Evolutionary conservation across 2,329 filamentous ascomycete species (phyloP).

Genomic region (Trichoderma harzianum): DNA sequence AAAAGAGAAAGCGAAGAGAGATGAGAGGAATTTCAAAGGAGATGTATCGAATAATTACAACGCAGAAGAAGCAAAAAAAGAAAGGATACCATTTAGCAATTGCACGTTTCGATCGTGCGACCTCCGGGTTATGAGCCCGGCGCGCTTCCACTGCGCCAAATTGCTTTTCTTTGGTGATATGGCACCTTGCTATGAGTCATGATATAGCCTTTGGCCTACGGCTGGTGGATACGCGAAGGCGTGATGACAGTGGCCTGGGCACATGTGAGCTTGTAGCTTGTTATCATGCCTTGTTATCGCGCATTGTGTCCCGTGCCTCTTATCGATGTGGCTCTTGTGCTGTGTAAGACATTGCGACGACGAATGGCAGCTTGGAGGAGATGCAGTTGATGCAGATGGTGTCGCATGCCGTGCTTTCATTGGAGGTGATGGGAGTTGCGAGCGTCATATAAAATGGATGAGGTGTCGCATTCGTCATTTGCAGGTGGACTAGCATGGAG

Average conservation of each 20-base stretch:
- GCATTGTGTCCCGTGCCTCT: not conserved
- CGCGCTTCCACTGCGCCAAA: conserved; percentile 32
- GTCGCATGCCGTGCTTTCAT: not conserved
- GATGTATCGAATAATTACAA: not conserved
- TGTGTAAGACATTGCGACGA: not conserved
- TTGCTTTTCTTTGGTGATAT: conserved; percentile 23
- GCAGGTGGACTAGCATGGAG: not conserved
- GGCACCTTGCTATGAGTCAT: not conserved
- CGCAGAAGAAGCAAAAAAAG: conserved; percentile 13
- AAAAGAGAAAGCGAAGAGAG: not conserved
- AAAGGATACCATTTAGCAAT: conserved; percentile 26
- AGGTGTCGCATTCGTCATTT: conserved; percentile 14
- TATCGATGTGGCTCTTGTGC: not conserved
- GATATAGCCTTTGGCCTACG: not conserved
- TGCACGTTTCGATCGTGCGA: conserved; percentile 32
- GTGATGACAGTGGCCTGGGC: not conserved
- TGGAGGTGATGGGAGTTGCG: not conserved
- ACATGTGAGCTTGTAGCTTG: not conserved
- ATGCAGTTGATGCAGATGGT: not conserved
- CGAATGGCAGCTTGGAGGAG: not conserved
- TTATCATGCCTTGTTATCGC: not conserved
- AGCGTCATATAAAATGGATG: conserved; percentile 3
- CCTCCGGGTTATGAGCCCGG: conserved; percentile 32
- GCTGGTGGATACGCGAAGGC: conserved; percentile 2
- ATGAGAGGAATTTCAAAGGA: not conserved